A percentile compares a stretch with the other conserved stretches of the same genome.
These are phyloP conservation scores for Aspergillus uvarum DNA, from an alignment of 2,329 filamentous ascomycete species.

Conservation along the genomic window DNA sequence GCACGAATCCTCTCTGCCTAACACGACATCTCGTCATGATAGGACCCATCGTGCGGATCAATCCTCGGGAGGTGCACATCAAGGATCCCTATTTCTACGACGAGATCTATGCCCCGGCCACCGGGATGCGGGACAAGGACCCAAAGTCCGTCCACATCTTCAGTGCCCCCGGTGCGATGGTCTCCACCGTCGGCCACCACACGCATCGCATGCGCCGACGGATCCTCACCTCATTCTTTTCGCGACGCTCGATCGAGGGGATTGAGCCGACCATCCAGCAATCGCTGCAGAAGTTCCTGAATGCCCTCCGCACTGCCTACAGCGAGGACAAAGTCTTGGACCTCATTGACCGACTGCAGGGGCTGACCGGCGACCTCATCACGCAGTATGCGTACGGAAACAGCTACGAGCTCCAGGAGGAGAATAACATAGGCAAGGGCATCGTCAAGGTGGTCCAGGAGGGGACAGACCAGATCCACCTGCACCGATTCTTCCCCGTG, in stretches of 20 bases:
- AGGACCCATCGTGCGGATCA: slow-evolving; percentile 31
- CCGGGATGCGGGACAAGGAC: slow-evolving; percentile 24
- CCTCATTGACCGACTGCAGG: slow-evolving; percentile 12
- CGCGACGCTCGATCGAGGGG: background rate
- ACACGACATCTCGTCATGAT: background rate
- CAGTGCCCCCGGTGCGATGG: slow-evolving; percentile 17
- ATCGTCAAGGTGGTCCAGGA: background rate
- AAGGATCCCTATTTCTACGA: slow-evolving; percentile 34
- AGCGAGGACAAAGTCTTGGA: slow-evolving; percentile 18
- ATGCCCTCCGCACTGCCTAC: background rate
- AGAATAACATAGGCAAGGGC: background rate
- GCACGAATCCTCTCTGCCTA: no score
- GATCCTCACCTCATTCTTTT: background rate
- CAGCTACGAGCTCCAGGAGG: background rate
- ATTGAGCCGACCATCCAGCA: background rate
- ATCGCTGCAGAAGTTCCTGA: background rate
- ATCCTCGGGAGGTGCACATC: slow-evolving; percentile 37
- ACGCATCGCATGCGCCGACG: slow-evolving; percentile 29
- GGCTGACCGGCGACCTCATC: slow-evolving; percentile 12
- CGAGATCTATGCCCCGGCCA: slow-evolving; percentile 27
- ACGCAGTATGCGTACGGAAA: slow-evolving; percentile 5
- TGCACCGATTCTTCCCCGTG: slow-evolving; percentile 1
- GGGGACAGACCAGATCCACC: background rate
- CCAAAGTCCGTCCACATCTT: slow-evolving; percentile 14
- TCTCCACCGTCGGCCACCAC: slow-evolving; percentile 40